These are phyloP conservation scores for Herpotrichia juniperi DNA, from an alignment of 2,329 filamentous ascomycete species.

Conservation along the genomic window DNA sequence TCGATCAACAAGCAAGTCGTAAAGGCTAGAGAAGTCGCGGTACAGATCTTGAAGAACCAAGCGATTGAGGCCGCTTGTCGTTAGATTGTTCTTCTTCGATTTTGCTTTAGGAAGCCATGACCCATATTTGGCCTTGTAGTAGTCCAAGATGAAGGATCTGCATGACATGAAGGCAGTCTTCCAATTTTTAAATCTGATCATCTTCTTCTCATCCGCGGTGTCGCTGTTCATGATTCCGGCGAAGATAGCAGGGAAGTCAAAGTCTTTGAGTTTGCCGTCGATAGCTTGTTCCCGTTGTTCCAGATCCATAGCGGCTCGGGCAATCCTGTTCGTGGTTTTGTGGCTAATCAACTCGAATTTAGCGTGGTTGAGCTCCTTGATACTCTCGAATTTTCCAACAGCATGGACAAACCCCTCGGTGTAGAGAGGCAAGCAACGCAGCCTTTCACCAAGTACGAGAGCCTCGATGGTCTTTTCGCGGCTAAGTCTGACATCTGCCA, in stretches of 20 bases:
- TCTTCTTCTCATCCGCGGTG: slow-evolving; percentile 74
- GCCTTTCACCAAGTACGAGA: slow-evolving; percentile 84
- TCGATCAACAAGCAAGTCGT: slow-evolving; percentile 87
- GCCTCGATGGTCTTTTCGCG: slow-evolving; percentile 89
- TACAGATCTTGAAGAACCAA: slow-evolving; percentile 83
- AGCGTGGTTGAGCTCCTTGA: slow-evolving; percentile 71
- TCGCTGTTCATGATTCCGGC: slow-evolving; percentile 86
- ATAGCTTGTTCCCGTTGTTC: slow-evolving; percentile 73
- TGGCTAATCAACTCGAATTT: slow-evolving; percentile 73
- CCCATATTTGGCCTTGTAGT: slow-evolving; percentile 73
- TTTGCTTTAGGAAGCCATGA: slow-evolving; percentile 89
- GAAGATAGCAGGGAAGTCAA: slow-evolving; percentile 90
- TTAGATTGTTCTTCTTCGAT: slow-evolving; percentile 89
- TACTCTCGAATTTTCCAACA: slow-evolving; percentile 79
- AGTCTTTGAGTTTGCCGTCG: slow-evolving; percentile 77
- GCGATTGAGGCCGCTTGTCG: slow-evolving; percentile 84
- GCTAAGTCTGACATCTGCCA: slow-evolving; percentile 82
- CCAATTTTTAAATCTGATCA: slow-evolving; percentile 86
- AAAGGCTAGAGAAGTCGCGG: slow-evolving; percentile 82
- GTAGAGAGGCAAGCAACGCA: slow-evolving; percentile 83
- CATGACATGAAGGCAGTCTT: slow-evolving; percentile 75
- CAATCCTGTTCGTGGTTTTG: slow-evolving; percentile 78
- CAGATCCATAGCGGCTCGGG: slow-evolving; percentile 81
- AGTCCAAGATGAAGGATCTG: slow-evolving; percentile 72
- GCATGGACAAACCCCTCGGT: slow-evolving; percentile 92